Base-by-base conservation (phyloP, 345 rosid genomes). In the Cardamine resedifolia region DNA sequence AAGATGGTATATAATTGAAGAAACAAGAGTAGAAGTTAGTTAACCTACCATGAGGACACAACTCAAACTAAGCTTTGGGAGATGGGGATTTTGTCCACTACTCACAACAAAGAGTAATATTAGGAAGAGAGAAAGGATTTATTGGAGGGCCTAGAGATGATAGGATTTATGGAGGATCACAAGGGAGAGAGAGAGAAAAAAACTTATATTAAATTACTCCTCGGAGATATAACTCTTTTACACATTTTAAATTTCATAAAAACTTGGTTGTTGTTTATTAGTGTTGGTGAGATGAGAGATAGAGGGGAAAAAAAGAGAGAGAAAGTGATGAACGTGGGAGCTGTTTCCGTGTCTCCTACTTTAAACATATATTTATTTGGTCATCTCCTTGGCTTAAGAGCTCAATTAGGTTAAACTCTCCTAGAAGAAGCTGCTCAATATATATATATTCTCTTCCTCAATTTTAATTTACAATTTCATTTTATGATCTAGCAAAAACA, bases 301-400 rank as follows among this genome's bases (percentile, higher is more conserved):
- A 61, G 58, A 58, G 18, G 31, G 59, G 4, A 59, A 45, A 31
- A 58, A 57, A 58, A 34, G 63, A 41, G 71, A 60, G 75, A 70
- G 63, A 56, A 27, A 66, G 86, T 80, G 78, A 75, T 76, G 94
- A 93, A 93, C 96, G 95, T 89, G 97, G 90, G 88, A 52, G 82
- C 80, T 85, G 98, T 87, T 88, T 81, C 88, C 78, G 81, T 87
- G 96, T 89, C 96, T 85, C 88, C 87, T 88, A 84, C 75, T 79
- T 81, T 81, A 77, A 79, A 80, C 79, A 77, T 79, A 67, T 66
- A 50, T 66, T 64, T 31, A 72, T 76, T 36, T 64, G 74, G 66
- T 75, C 76, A 83, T 85, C 85, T 77, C 69, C 91, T 90, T 82
- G 92, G 89, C 92, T 90, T 79, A 71, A 70, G 91, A 78, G 91